A percentile compares a stretch with the other conserved stretches of the same genome.
Conservation (phyloP, 2,329 filamentous ascomycete genomes). For the Fusarium verticillioides region DNA sequence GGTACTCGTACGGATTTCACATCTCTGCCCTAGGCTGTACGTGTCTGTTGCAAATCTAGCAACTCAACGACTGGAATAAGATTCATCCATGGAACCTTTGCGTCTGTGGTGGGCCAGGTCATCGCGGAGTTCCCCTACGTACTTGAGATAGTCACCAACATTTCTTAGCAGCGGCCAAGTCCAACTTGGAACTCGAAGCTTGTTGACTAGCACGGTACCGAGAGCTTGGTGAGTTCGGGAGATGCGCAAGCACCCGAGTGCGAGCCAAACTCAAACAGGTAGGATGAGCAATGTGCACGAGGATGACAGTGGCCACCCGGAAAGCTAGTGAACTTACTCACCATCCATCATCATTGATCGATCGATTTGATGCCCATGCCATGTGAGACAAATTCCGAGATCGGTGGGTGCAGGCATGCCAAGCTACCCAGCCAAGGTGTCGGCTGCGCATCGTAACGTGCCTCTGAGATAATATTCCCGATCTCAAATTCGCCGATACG, state of each 20-base stretch:
- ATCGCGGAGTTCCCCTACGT: not conserved
- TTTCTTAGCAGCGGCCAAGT: slow-evolving; percentile 12
- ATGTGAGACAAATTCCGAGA: slow-evolving; percentile 2
- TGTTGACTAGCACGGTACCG: slow-evolving; percentile 10
- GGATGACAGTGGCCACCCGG: slow-evolving; percentile 13
- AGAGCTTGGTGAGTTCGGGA: slow-evolving; percentile 30
- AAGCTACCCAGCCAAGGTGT: not conserved
- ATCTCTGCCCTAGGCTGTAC: not conserved
- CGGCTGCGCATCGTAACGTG: not conserved
- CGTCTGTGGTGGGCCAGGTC: not conserved
- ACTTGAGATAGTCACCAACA: not conserved
- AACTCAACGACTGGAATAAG: not conserved
- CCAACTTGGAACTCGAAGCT: slow-evolving; percentile 9
- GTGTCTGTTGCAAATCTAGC: not conserved
- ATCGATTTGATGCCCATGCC: not conserved
- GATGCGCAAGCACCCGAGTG: slow-evolving; percentile 34
- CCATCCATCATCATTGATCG: not conserved
- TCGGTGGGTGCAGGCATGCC: not conserved
- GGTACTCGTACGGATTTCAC: not conserved
- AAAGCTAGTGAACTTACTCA: slow-evolving; percentile 7
- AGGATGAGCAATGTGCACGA: slow-evolving; percentile 13
- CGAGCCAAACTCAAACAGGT: slow-evolving; percentile 23
- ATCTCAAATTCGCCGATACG: not conserved
- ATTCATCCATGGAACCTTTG: not conserved
- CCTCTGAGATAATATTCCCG: not conserved